Evolutionary conservation across 169 alveolate genomes (phyloP).

Genomic region (Plasmodium ovale): DNA sequence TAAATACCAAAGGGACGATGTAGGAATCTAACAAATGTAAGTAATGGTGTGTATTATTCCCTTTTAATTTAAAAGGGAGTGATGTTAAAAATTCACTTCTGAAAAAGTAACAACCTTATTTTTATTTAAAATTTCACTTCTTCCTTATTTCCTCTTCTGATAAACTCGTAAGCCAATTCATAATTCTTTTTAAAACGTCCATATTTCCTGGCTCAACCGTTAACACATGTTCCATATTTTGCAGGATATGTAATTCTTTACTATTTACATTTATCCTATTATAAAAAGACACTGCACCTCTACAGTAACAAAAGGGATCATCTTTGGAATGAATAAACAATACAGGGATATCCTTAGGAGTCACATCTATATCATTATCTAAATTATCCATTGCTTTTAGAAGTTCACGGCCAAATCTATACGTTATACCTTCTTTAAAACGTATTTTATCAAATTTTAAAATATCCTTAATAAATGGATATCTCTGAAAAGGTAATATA

Average conservation of each 20-base stretch:
- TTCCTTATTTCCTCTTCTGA: not conserved
- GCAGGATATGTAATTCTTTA: constrained; percentile 2
- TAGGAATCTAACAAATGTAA: no score
- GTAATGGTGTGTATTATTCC: no score
- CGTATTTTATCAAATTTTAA: constrained; percentile 73
- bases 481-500: constrained; percentile 4
- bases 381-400: constrained; percentile 75
- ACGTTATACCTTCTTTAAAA: constrained; percentile 20
- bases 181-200: not conserved
- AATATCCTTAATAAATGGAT: not conserved
- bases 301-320: constrained; percentile 56
- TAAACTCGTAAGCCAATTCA: constrained; percentile 3
- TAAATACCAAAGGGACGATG: no score
- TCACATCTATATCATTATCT: constrained; percentile 17
- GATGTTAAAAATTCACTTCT: no score
- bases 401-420: constrained; percentile 37
- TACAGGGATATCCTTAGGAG: constrained; percentile 77
- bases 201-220: constrained; percentile 26
- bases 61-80: no score
- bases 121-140: no score
- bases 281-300: constrained; percentile 14
- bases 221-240: constrained; percentile 22
- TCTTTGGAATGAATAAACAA: constrained; percentile 77
- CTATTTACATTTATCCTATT: not conserved
- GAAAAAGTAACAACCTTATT: no score